phyloP scores from a whole-genome alignment of 331 rosid species.

The Quercus tomentella region DNA sequence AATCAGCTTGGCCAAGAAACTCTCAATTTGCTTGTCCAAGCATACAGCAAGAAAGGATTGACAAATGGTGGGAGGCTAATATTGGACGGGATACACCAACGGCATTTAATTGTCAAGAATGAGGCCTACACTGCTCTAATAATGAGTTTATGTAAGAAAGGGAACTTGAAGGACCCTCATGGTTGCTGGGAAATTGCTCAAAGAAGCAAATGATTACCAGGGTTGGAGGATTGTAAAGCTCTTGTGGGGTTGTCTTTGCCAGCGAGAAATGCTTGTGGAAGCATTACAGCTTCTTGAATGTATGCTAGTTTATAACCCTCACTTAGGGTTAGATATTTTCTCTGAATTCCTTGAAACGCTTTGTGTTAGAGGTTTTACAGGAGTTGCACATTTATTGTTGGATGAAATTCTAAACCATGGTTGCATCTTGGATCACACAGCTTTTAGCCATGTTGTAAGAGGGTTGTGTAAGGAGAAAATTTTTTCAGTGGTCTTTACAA shows the following conservation, averaged over 20 bases:
- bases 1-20: slow-evolving; percentile 53
- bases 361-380: slow-evolving; percentile 40
- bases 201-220: slow-evolving; percentile 55
- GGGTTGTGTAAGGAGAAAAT: slow-evolving; percentile 49
- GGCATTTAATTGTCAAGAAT: slow-evolving; percentile 33
- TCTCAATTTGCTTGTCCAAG: slow-evolving; percentile 60
- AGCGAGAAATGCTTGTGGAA: slow-evolving; percentile 38
- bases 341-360: slow-evolving; percentile 47
- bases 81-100: slow-evolving; percentile 56
- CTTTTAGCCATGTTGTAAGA: slow-evolving; percentile 47
- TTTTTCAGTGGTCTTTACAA: slow-evolving; percentile 38
- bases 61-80: slow-evolving; percentile 40
- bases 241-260: slow-evolving; percentile 51
- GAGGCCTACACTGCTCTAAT: slow-evolving; percentile 57
- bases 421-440: slow-evolving; percentile 37
- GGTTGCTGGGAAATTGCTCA: slow-evolving; percentile 55
- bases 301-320: slow-evolving; percentile 54
- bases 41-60: slow-evolving; percentile 59
- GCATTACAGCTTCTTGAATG: slow-evolving; percentile 60
- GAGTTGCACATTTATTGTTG: slow-evolving; percentile 35
- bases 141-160: slow-evolving; percentile 53
- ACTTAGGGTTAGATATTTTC: slow-evolving; percentile 40
- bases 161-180: slow-evolving; percentile 49
- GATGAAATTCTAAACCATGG: slow-evolving; percentile 47
- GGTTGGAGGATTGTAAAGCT: slow-evolving; percentile 40